Evolutionary conservation across 2,329 filamentous ascomycete species (phyloP), one percentile per base, ranked within the genome.

Genomic region (Aspergillus spinulosporus): DNA sequence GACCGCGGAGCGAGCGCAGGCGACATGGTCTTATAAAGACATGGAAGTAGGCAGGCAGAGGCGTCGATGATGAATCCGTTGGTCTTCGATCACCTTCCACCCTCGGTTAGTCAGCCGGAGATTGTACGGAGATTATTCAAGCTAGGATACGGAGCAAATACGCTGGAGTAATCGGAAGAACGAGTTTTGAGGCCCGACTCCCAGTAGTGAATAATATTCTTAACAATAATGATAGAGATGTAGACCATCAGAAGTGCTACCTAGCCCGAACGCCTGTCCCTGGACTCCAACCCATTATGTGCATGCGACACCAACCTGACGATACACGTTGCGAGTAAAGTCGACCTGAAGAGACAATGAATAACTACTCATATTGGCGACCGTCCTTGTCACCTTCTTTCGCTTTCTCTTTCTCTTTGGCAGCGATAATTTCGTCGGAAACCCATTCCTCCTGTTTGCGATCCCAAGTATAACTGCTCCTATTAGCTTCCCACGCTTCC

Each of bases 401-500:
- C 29, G 46, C 40, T 34, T 39, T 14, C 8, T 43, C 14, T n/a
- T 54, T 49, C 15, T 50, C 26, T 7, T 42, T 11, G n/a, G 56
- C 58, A 42, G 62, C 50, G 21, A 60, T 56, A 36, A 57, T 52
- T 45, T 61, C 34, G 53, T 72, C 64, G 1, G 64, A 59, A 21
- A 74, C 55, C 73, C 73, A 76, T 61, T 71, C 62, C 39, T 68
- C 66, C 11, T 64, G 36, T 8, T 66, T 56, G 2, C 67, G 59
- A 52, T 68, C 59, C 73, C 74, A 77, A 14, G 68, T 72, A 59
- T 76, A 73, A 53, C 74, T 76, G 36, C 15, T 32, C 49, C 9
- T n/a, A 49, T 68, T 48, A 68, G 61, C n/a, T 12, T 21, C 31
- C n/a, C 34, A n/a, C 21, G 21, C 21, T 21, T 21, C 21, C 21